These are phyloP conservation scores for Chenopodium suecicum DNA, from an alignment of 148 eudicot species.

Conservation along the genomic window DNA sequence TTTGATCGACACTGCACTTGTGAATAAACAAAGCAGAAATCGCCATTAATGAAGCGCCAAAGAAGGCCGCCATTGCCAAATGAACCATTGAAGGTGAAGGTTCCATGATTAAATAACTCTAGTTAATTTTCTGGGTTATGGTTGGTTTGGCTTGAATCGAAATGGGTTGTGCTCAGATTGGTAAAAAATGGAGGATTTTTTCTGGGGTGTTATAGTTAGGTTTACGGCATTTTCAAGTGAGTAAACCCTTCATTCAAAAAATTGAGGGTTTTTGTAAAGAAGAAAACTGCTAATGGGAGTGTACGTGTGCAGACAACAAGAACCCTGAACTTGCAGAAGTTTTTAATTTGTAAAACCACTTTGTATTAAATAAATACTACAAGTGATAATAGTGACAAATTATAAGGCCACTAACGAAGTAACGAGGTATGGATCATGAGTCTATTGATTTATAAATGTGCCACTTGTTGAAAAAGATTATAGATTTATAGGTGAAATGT, in stretches of 20 bases:
- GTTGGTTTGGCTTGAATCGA: neutral
- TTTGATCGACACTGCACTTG: slow-evolving; percentile 74
- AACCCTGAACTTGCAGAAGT: neutral
- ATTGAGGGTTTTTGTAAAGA: neutral
- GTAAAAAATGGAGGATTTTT: neutral
- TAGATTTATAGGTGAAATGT: neutral
- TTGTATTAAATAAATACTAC: too few relatives aligned
- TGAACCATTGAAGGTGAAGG: slow-evolving; percentile 47
- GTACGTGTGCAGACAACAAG: neutral
- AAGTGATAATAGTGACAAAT: neutral
- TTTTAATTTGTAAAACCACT: too few relatives aligned
- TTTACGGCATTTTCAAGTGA: neutral
- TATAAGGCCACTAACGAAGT: neutral
- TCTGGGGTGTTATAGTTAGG: neutral
- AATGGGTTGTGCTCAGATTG: slow-evolving; percentile 7
- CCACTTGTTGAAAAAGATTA: neutral
- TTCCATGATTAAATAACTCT: slow-evolving; percentile 29
- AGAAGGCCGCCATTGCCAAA: slow-evolving; percentile 69
- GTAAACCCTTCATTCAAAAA: neutral
- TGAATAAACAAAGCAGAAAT: slow-evolving; percentile 76
- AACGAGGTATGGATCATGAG: neutral
- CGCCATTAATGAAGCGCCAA: slow-evolving; percentile 88
- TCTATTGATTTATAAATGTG: neutral
- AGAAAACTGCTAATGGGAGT: neutral
- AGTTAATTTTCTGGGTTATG: slow-evolving; percentile 5